A percentile compares a stretch with the other conserved stretches of the same genome.
Conservation (phyloP, 306 rosid species). For the Vigna mungo region DNA sequence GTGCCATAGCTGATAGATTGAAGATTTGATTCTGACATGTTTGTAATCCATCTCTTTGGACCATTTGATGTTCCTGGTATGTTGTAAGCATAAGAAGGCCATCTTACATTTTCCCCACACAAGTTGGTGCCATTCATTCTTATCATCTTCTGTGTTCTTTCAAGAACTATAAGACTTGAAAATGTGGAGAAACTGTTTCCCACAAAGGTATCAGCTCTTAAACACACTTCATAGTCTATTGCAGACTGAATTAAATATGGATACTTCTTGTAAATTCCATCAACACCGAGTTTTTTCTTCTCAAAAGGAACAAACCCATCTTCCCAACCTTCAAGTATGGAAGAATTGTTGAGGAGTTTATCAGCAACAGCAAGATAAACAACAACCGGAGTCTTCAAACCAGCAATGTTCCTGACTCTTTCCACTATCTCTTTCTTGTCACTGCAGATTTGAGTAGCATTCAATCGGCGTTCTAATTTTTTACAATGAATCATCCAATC, state of each 20-base stretch:
- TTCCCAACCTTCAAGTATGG: constrained; percentile 72
- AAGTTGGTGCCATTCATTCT: constrained; percentile 47
- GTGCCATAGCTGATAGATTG: constrained; percentile 83
- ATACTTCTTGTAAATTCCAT: constrained; percentile 63
- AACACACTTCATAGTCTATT: constrained; percentile 90
- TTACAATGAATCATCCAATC: constrained; percentile 98
- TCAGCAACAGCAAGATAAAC: constrained; percentile 85
- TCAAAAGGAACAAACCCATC: constrained; percentile 74
- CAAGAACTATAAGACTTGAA: constrained; percentile 85
- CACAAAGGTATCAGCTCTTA: constrained; percentile 73
- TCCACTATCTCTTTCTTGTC: constrained; percentile 75
- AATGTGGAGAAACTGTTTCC: constrained; percentile 94
- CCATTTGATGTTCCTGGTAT: constrained; percentile 67
- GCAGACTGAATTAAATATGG: constrained; percentile 90
- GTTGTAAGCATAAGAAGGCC: constrained; percentile 91
- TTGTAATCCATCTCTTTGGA: constrained; percentile 74
- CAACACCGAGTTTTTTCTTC: constrained; percentile 79
- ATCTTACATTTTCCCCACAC: constrained; percentile 57
- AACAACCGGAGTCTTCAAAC: constrained; percentile 55
- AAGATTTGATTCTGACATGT: constrained; percentile 78
- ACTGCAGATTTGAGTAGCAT: constrained; percentile 73
- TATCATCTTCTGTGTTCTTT: constrained; percentile 74
- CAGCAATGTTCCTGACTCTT: constrained; percentile 68
- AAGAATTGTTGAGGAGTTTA: constrained; percentile 68
- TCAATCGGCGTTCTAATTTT: constrained; percentile 68